These are phyloP conservation scores for Trichoderma sp. DNA, from an alignment of 2,329 filamentous ascomycete species.

Conservation along the genomic window DNA sequence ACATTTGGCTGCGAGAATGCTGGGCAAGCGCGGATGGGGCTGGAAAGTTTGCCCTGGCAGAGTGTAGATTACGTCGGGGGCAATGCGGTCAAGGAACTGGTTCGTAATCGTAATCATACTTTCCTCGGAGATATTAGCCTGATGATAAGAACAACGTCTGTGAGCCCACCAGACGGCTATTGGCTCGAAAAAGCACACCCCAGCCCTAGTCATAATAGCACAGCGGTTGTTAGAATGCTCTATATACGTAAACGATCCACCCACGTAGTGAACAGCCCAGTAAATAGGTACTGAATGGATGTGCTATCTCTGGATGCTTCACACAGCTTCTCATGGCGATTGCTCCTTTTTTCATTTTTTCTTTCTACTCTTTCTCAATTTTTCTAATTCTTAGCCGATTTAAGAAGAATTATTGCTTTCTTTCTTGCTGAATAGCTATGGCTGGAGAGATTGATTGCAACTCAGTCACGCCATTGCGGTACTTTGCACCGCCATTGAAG, in stretches of 20 bases:
- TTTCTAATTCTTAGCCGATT: rapidly evolving
- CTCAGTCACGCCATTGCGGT: not conserved
- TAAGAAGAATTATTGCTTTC: not conserved
- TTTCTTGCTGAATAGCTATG: not conserved
- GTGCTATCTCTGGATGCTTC: not conserved
- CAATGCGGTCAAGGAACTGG: not conserved
- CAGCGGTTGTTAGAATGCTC: not conserved
- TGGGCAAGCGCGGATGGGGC: not conserved
- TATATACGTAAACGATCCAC: not conserved
- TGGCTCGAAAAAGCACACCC: not conserved
- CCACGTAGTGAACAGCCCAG: not conserved
- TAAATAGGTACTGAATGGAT: not conserved
- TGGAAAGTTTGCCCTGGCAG: not conserved
- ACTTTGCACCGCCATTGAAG: not conserved
- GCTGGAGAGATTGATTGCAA: not conserved
- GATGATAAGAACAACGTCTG: not conserved
- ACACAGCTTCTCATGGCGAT: not conserved
- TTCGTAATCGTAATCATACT: not conserved
- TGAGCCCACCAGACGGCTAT: not conserved
- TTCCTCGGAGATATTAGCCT: not conserved
- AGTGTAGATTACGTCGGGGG: not conserved
- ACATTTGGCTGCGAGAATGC: not conserved
- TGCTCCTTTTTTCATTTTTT: not conserved
- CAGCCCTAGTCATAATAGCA: not conserved
- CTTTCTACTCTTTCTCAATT: not conserved